phyloP scores from a whole-genome alignment of 345 rosid genomes.

The Cochlearia excelsa region DNA sequence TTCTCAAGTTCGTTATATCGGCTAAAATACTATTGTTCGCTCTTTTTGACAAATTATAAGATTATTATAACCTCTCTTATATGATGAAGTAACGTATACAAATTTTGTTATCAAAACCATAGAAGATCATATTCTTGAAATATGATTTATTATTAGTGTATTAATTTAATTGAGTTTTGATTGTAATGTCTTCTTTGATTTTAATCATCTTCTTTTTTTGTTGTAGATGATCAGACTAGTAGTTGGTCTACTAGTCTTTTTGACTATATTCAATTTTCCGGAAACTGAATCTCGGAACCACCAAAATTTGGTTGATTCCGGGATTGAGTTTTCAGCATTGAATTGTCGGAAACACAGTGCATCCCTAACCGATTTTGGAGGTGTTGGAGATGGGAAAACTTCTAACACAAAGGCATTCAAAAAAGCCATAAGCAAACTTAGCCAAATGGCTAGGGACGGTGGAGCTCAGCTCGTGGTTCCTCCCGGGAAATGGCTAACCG shows the following conservation, averaged over 20 bases:
- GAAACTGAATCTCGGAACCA: slow-evolving; percentile 19
- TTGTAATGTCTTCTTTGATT: no score
- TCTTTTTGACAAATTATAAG: no score
- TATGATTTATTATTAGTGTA: no score
- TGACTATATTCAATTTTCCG: slow-evolving; percentile 26
- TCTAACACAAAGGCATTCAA: slow-evolving; percentile 57
- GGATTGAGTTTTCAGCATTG: slow-evolving; percentile 40
- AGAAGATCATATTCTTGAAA: no score
- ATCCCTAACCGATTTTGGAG: slow-evolving; percentile 63
- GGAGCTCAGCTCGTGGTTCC: slow-evolving; percentile 81
- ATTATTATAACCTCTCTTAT: no score
- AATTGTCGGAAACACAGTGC: slow-evolving; percentile 70
- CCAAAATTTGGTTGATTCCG: neutral
- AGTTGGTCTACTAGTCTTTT: slow-evolving; percentile 11
- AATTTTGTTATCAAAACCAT: no score
- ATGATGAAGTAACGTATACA: no score
- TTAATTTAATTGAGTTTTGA: no score
- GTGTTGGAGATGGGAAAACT: slow-evolving; percentile 73
- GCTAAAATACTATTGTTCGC: no score
- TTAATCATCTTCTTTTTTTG: slow-evolving; percentile 1
- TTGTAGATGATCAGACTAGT: slow-evolving; percentile 32
- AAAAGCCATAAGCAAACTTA: slow-evolving; percentile 50
- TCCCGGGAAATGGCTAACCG: slow-evolving; percentile 79
- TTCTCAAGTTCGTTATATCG: no score
- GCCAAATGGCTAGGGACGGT: slow-evolving; percentile 46